Conservation (phyloP, 2,329 filamentous ascomycete species). For the Aspergillus glaucus region DNA sequence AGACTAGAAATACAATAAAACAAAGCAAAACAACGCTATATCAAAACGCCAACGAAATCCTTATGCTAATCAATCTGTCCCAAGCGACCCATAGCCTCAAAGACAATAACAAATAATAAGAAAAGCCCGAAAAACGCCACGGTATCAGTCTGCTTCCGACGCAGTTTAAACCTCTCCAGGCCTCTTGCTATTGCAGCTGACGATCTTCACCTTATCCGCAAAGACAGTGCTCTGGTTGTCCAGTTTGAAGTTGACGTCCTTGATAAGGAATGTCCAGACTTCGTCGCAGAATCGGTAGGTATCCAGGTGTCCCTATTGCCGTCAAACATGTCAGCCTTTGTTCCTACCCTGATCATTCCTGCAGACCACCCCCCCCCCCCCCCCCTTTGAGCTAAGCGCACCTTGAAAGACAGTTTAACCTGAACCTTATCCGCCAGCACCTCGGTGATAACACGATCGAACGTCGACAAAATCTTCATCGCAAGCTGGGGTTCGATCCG, state of each 20-base stretch:
- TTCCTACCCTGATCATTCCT: neutral
- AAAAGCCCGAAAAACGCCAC: slow-evolving; percentile 11
- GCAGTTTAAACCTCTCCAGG: slow-evolving; percentile 48
- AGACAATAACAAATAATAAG: neutral
- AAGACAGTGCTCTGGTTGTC: slow-evolving; percentile 69
- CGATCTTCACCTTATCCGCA: slow-evolving; percentile 96
- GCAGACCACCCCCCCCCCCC: neutral
- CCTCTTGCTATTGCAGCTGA: slow-evolving; percentile 90
- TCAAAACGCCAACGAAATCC: neutral
- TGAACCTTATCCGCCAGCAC: slow-evolving; percentile 89
- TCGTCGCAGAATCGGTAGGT: slow-evolving; percentile 99
- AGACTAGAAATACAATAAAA: neutral
- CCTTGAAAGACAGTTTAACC: slow-evolving; percentile 89
- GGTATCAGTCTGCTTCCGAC: neutral
- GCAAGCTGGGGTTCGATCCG: slow-evolving; percentile 96
- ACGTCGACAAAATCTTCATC: slow-evolving; percentile 96
- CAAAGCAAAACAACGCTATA: neutral
- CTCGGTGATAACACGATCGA: slow-evolving; percentile 88
- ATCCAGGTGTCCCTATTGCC: slow-evolving; percentile 76
- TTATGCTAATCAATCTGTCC: neutral
- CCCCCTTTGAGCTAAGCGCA: slow-evolving; percentile 39
- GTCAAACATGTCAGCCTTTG: slow-evolving; percentile 10
- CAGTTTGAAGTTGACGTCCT: slow-evolving; percentile 98
- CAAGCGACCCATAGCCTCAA: neutral
- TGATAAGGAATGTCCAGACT: slow-evolving; percentile 98